Conservation (phyloP, 306 rosid genomes). For the Pyrus communis region DNA sequence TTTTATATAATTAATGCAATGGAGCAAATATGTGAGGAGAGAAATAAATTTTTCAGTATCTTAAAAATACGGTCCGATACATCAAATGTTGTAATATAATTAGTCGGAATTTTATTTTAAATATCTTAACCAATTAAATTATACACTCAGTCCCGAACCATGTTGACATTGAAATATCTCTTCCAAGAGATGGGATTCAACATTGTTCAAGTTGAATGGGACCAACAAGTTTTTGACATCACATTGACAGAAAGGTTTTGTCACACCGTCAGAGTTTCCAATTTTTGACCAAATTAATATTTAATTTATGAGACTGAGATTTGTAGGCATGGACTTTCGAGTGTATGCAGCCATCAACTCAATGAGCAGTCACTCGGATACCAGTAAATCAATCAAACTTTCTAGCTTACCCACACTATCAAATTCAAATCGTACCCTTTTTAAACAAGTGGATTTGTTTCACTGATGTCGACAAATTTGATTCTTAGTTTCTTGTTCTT, state of each 20-base stretch:
- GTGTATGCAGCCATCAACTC: no score
- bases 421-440: no score
- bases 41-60: accelerated
- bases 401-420: neutral
- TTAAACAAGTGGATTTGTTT: no score
- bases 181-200: neutral
- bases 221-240: neutral
- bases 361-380: neutral
- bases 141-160: no score
- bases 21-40: neutral
- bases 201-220: neutral
- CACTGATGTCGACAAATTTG: neutral
- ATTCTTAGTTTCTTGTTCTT: no score
- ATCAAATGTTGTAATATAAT: no score
- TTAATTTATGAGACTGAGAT: neutral
- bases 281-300: neutral
- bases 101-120: no score
- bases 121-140: no score
- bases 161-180: no score
- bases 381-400: neutral
- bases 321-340: neutral
- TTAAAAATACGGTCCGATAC: accelerated
- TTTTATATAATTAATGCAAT: neutral
- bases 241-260: neutral
- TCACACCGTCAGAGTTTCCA: neutral